Evolutionary conservation across 2,329 filamentous ascomycete genomes (phyloP).

Genomic region (Berkeleyomyces rouxiae): DNA sequence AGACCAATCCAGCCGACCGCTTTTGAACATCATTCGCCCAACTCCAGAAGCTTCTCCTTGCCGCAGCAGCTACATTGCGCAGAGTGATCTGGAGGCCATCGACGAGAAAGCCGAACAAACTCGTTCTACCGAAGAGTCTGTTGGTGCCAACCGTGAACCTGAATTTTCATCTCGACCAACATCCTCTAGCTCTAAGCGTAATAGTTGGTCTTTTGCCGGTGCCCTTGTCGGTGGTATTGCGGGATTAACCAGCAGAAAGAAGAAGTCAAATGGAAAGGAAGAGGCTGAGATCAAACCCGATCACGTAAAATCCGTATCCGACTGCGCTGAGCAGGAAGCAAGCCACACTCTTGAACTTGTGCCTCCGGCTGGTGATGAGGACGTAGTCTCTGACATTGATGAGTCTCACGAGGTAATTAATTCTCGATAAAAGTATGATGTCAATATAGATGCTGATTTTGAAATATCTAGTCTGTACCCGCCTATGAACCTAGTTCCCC

Average conservation of each 20-base stretch:
- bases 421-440: background rate
- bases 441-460: conserved; percentile 9
- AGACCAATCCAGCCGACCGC: conserved; percentile 38
- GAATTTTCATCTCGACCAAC: background rate
- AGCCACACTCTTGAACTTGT: background rate
- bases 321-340: background rate
- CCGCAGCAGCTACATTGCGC: conserved; percentile 14
- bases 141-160: background rate
- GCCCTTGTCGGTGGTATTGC: background rate
- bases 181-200: background rate
- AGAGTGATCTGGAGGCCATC: conserved; percentile 4
- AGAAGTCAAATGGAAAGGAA: background rate
- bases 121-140: background rate
- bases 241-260: background rate
- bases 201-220: background rate
- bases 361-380: conserved; percentile 4
- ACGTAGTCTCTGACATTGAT: conserved; percentile 12
- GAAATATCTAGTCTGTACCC: conserved; percentile 8
- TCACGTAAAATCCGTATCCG: background rate
- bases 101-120: background rate
- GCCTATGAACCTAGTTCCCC: conserved; percentile 12
- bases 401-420: conserved; percentile 7
- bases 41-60: conserved; percentile 39
- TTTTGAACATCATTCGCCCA: conserved; percentile 44
- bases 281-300: background rate